These are phyloP conservation scores for Dianthus caryophyllus DNA, from an alignment of 148 eudicot species.

Conservation along the genomic window DNA sequence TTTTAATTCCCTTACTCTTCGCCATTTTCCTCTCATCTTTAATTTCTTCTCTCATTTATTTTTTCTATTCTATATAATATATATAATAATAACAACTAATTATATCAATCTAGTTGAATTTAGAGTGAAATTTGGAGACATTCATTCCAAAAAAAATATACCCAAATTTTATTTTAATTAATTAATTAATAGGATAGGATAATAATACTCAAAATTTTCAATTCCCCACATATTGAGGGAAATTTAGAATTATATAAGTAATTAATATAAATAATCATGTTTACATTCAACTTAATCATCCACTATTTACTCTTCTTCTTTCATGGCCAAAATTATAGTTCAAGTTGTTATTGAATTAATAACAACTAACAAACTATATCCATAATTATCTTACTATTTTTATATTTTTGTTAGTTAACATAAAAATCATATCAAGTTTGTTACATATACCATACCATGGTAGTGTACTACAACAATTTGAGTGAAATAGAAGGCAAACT, in stretches of 20 bases:
- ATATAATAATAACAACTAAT: slow-evolving; percentile 11
- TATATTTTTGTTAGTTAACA: background rate
- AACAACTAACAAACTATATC: background rate
- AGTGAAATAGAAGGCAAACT: slow-evolving; percentile 53
- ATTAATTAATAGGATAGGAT: slow-evolving; percentile 29
- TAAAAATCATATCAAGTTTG: background rate
- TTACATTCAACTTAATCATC: slow-evolving; percentile 8
- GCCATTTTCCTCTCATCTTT: slow-evolving; percentile 26
- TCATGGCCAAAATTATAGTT: slow-evolving; percentile 18
- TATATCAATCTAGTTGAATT: background rate
- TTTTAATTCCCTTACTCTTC: slow-evolving; percentile 34
- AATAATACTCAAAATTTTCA: slow-evolving; percentile 24
- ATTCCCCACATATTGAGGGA: slow-evolving; percentile 24
- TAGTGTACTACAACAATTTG: slow-evolving; percentile 21
- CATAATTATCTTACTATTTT: slow-evolving; percentile 1
- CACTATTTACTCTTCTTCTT: slow-evolving; percentile 16
- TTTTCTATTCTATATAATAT: no score
- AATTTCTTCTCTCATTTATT: slow-evolving; percentile 17
- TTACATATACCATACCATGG: background rate
- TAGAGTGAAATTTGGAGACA: slow-evolving; percentile 10
- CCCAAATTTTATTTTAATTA: background rate
- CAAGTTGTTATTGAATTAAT: slow-evolving; percentile 20
- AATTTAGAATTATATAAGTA: background rate
- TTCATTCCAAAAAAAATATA: background rate
- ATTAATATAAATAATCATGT: slow-evolving; percentile 7